phyloP scores from a whole-genome alignment of 208 protist species.

The Eutreptiella sp. region DNA sequence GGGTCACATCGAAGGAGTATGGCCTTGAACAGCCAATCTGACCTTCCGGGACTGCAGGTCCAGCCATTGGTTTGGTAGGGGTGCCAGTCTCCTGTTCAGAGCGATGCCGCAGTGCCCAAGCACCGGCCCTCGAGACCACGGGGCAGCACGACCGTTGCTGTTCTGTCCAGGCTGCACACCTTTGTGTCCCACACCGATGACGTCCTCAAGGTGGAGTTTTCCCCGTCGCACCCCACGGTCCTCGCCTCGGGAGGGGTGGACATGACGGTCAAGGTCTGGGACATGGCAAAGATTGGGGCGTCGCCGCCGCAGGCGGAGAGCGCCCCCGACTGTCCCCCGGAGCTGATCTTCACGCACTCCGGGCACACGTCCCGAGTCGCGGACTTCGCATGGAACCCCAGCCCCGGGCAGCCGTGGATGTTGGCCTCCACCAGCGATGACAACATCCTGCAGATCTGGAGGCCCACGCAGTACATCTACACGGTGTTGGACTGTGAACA shows the following conservation, averaged over 20 bases:
- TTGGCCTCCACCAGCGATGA: constrained; percentile 68
- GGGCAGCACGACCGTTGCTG: no score
- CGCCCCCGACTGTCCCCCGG: constrained; percentile 49
- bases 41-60: no score
- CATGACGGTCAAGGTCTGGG: constrained; percentile 59
- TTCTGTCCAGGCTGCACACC: no score
- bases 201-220: constrained; percentile 54
- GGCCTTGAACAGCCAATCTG: no score
- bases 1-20: no score
- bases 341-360: constrained; percentile 64
- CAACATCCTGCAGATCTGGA: constrained; percentile 83
- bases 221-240: constrained; percentile 53
- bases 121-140: no score
- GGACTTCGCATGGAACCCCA: constrained; percentile 71
- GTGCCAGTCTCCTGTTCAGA: no score
- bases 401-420: constrained; percentile 60
- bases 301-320: constrained; percentile 67
- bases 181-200: constrained; percentile 48
- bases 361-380: constrained; percentile 73
- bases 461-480: constrained; percentile 46
- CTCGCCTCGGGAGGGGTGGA: constrained; percentile 57
- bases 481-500: no score
- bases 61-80: no score
- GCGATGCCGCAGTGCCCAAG: no score
- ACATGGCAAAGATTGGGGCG: constrained; percentile 68